Base-by-base conservation (phyloP, 805 yeast species). In the Saccharomycopsis sp. region DNA sequence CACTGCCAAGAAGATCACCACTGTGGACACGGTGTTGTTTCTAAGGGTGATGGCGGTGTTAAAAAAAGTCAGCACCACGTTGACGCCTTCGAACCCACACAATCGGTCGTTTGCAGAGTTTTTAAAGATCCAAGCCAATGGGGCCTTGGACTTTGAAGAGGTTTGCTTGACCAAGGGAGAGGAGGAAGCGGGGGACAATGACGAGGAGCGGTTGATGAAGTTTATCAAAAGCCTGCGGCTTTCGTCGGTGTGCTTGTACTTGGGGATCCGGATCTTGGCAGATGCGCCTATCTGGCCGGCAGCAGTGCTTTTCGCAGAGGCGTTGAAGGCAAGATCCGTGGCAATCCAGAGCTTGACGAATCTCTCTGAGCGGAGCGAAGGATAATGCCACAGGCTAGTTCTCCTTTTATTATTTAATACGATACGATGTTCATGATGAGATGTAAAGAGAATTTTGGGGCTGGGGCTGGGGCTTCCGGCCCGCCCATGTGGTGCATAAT, bases 251-350 rank as follows among this genome's bases (percentile, higher is more conserved):
- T 67, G 78, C 16, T 59, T 82, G 30, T 77, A 79, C 42, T 59
- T 82, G 29, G 94, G 92, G 30, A 82, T 82, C 9, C 64, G 86
- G 51, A 78, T 82, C 22, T 63, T 82, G 38, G 86, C 87, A 3
- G 92, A 82, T 63, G 88, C 88, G 0, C 92, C 92, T 12, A 80
- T 82, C 19, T 82, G 94, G 94, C 92, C 92, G 0, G 69, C 81
- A 38, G 83, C 87, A 1, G 62, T 82, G 56, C 72, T 79, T 15
- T 80, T 81, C 63, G 89, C 89, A 0, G 89, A 81, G 54, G 87
- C 86, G 2, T 64, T 81, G 52, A 81, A 79, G 54, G 71, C 77
- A 23, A 69, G 87, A 53, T 77, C 79, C 4, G 65, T 72, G 12
- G 50, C 55, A 16, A 62, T 64, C n/a, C 41, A 44, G 27, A 25